Base-by-base conservation (phyloP, 108 stramenopile genomes). In the Cylindrotheca fusiformis region DNA sequence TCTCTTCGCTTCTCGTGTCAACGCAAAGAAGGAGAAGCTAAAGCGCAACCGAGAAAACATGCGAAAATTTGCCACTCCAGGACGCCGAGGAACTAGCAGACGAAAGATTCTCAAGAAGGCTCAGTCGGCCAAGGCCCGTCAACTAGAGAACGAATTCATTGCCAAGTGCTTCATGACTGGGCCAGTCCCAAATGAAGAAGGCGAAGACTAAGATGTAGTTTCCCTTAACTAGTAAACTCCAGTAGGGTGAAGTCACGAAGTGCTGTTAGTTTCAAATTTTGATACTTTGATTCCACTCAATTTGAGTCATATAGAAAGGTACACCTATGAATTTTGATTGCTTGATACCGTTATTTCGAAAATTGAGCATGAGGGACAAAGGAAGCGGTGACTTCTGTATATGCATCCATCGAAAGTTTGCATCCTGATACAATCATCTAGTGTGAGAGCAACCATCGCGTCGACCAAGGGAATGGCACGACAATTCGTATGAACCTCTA, bases 371-470 rank as follows among this genome's bases (percentile, higher is more conserved):
- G n/a, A n/a, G n/a, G n/a, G n/a, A n/a, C n/a, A n/a, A n/a, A n/a
- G n/a, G n/a, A n/a, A n/a, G n/a, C n/a, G n/a, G n/a, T n/a, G n/a
- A n/a, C n/a, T n/a, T n/a, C n/a, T n/a, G n/a, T n/a, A n/a, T n/a
- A n/a, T n/a, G n/a, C n/a, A n/a, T n/a, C n/a, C n/a, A n/a, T n/a
- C n/a, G n/a, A n/a, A n/a, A n/a, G n/a, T 67, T 60, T 99, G 97
- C 78, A 85, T 80, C 95, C 98, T 95, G 3, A 97, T 69, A 30
- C 90, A 86, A 77, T 99, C 99, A 10, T 83, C 86, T 30, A 99
- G 67, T 5, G 92, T 93, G 4, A 99, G 63, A 18, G 99, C 96
- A 30, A 98, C 95, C 99, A 99, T 99, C n/a, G 95, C 94, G 75
- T 99, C 96, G 21, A 96, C 95, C 90, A 96, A 94, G 36, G 96